A percentile compares a stretch with the other conserved stretches of the same genome.
Conservation (phyloP, 306 rosid species). For the Hylodesmum podocarpum region DNA sequence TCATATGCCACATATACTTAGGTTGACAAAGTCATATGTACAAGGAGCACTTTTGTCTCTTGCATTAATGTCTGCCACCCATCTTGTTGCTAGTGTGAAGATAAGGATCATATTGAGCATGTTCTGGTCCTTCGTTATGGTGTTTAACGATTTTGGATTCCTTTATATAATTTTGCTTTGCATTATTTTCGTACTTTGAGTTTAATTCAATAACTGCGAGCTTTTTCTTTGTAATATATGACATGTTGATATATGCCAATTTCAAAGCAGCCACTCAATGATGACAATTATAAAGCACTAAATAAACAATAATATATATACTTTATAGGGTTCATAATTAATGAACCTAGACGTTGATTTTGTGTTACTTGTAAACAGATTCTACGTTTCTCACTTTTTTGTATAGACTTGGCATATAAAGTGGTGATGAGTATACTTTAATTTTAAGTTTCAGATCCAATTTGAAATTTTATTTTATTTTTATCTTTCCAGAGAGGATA, state of each 20-base stretch:
- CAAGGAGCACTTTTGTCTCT: not conserved
- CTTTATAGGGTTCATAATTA: not conserved
- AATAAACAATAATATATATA: not conserved
- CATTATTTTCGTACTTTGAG: not conserved
- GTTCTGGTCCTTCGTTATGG: not conserved
- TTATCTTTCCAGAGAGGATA: not conserved
- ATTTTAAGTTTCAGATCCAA: not conserved
- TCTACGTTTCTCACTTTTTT: not conserved
- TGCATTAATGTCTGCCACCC: not conserved
- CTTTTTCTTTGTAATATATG: not conserved
- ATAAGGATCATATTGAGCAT: not conserved
- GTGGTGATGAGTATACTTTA: not conserved
- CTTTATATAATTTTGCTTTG: not conserved
- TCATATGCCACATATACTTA: not conserved
- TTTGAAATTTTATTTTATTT: not conserved
- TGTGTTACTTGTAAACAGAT: not conserved
- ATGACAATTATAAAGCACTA: not conserved
- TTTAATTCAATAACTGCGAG: too few species aligned
- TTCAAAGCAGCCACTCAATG: not conserved
- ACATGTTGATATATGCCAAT: not conserved
- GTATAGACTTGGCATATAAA: not conserved
- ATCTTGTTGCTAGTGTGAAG: not conserved
- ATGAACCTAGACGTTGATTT: not conserved
- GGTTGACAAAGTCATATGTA: conserved; percentile 16
- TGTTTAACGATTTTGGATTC: not conserved